Conservation (phyloP, 1,139 yeast species). For the Suhomyces taliae region DNA sequence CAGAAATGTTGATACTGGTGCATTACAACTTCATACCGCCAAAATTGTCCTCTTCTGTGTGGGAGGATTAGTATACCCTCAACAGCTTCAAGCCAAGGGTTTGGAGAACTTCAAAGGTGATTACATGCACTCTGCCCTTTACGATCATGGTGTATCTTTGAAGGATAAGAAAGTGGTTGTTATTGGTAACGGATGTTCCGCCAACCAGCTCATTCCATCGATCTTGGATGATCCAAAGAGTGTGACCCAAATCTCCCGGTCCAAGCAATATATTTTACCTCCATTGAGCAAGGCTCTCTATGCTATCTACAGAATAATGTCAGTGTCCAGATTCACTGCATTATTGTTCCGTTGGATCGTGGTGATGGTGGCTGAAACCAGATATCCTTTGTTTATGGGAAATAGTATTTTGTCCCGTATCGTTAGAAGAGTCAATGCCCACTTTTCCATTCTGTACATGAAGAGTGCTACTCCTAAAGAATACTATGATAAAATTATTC, state of each 20-base stretch:
- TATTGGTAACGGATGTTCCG: constrained; percentile 27
- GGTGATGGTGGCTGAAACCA: constrained; percentile 31
- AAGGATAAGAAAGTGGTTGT: constrained; percentile 24
- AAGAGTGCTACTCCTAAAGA: constrained; percentile 32
- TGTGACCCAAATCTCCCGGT: constrained; percentile 36
- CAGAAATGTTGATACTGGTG: constrained; percentile 36
- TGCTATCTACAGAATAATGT: constrained; percentile 23
- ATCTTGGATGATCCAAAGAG: constrained; percentile 31
- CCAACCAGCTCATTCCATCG: constrained; percentile 25
- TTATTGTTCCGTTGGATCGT: constrained; percentile 29
- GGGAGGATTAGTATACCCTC: constrained; percentile 44
- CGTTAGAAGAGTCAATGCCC: constrained; percentile 27
- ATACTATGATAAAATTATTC: constrained; percentile 34
- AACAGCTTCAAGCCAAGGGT: constrained; percentile 33
- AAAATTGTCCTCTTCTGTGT: constrained; percentile 33
- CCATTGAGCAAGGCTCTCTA: constrained; percentile 32
- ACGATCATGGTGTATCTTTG: constrained; percentile 44
- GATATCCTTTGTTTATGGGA: constrained; percentile 40
- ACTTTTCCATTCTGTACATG: constrained; percentile 29
- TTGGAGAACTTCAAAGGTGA: constrained; percentile 44
- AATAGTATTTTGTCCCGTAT: constrained; percentile 27
- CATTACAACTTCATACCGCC: constrained; percentile 22
- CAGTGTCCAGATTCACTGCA: constrained; percentile 29
- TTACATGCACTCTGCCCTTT: constrained; percentile 50
- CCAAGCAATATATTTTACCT: constrained; percentile 43